These are phyloP conservation scores for Erysimum cheiranthoides DNA, from an alignment of 345 rosid species.

Conservation along the genomic window DNA sequence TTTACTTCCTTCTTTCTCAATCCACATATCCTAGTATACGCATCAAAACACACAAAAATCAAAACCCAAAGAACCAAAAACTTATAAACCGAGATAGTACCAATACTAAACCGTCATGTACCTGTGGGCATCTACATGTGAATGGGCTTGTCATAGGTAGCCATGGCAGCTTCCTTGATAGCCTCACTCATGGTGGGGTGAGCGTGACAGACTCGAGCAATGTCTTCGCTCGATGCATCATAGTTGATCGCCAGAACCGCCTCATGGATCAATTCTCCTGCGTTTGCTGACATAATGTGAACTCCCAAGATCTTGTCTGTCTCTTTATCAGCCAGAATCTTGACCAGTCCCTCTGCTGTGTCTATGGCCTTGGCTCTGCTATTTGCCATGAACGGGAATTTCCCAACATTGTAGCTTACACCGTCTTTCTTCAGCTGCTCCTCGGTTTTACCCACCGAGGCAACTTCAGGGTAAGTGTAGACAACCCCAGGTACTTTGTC, in stretches of 20 bases:
- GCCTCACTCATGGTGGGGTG: conserved; percentile 99
- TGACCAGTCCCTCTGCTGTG: conserved; percentile 85
- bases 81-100: background rate
- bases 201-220: conserved; percentile 97
- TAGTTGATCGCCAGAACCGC: conserved; percentile 87
- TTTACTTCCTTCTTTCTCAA: conserved; percentile 20
- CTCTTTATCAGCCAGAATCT: conserved; percentile 96
- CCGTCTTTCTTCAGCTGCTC: conserved; percentile 93
- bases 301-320: conserved; percentile 94
- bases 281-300: conserved; percentile 94
- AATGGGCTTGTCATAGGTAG: conserved; percentile 98
- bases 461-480: conserved; percentile 98
- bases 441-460: conserved; percentile 96
- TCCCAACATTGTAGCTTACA: conserved; percentile 78
- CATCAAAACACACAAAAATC: conserved; percentile 3
- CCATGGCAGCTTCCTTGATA: conserved; percentile 99
- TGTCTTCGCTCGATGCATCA: conserved; percentile 93
- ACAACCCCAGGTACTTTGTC: conserved; percentile 99
- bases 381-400: conserved; percentile 97
- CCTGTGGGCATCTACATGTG: conserved; percentile 62
- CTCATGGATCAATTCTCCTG: conserved; percentile 98
- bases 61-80: background rate
- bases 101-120: conserved; percentile 16
- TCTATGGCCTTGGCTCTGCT: conserved; percentile 99
- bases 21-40: conserved; percentile 33